Conservation (phyloP, 768 basidiomycete species). For the Gloeophyllum trabeum region DNA sequence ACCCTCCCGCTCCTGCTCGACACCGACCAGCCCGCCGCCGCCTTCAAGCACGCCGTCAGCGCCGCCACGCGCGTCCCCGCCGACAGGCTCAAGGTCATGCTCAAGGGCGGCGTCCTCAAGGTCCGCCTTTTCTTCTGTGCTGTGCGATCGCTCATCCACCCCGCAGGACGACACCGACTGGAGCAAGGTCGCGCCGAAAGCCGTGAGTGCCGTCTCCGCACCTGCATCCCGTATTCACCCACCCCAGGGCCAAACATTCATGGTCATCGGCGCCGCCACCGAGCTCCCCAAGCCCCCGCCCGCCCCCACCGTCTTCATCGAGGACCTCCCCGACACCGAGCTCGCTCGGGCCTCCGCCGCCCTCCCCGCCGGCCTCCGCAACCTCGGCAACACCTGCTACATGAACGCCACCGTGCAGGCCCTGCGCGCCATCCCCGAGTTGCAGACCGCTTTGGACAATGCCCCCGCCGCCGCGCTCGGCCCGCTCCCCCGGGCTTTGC, state of each 20-base stretch:
- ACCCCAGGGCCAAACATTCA: conserved; percentile 71
- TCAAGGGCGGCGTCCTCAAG: conserved; percentile 87
- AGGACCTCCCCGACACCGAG: conserved; percentile 83
- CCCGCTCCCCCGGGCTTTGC: conserved; percentile 39
- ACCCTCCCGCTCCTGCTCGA: conserved; percentile 61
- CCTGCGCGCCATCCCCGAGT: conserved; percentile 86
- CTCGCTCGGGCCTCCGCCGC: conserved; percentile 47
- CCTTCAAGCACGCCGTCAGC: conserved; percentile 79
- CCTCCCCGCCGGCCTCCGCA: conserved; percentile 10
- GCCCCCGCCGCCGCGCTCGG: conserved; percentile 22
- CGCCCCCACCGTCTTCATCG: conserved; percentile 71
- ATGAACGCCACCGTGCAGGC: conserved; percentile 95
- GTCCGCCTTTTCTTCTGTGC: conserved; percentile 26
- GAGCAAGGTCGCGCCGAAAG: conserved; percentile 75
- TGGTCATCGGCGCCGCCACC: conserved; percentile 89
- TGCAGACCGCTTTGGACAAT: conserved; percentile 41
- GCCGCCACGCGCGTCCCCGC: conserved; percentile 76
- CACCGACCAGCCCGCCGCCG: conserved; percentile 50
- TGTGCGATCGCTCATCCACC: background rate
- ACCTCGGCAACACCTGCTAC: conserved; percentile 93
- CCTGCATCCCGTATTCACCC: background rate
- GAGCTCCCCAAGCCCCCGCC: conserved; percentile 84
- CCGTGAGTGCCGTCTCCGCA: conserved; percentile 47
- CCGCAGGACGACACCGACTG: conserved; percentile 77
- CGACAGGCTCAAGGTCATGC: conserved; percentile 96